Base-by-base conservation (phyloP, 352 stramenopile genomes). In the Saprolegnia diclina region DNA sequence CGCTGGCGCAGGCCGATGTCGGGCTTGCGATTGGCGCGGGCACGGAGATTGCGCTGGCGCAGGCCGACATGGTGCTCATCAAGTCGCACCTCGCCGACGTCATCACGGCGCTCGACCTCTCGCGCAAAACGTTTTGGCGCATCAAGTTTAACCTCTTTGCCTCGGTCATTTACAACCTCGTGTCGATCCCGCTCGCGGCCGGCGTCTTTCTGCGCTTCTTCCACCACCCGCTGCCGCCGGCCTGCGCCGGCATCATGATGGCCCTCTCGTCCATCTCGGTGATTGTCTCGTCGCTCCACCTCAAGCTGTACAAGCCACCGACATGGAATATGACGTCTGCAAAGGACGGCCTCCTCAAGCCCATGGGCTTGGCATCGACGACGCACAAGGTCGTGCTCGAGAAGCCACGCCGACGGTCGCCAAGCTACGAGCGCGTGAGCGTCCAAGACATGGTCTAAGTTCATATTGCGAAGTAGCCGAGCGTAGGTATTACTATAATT, bases 21-120 rank as follows among this genome's bases (percentile, higher is more conserved):
- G 92, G 94, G 9, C 92, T 98, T 76, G 92, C 94, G 0, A 92
- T 95, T 44, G 94, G 92, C 29, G 89, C 92, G 4, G 94, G 92
- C 16, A 98, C 94, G 18, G 82, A 96, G 65, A 92, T 95, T 46
- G 88, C 88, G 18, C 91, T 93, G 69, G 88, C 84, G 0, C 84
- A 92, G 62, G 88, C 88, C 1, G 87, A 96, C 64, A 93, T 96
- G 84, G 86, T 96, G 13, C 62, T 96, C n/a, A 83, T 95, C 18
- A 95, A 95, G 73, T 90, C 78, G 73, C 80, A 90, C 29, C 66
- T 96, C 42, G 79, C 72, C 4, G 88, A 95, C 46, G 86, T 96
- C n/a, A 81, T 95, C 21, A 83, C 91, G 16, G 88, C 88, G 0
- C 64, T 95, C 42, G 82, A 95, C 64, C 76, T 96, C 5, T 85